phyloP scores from a whole-genome alignment of 2,329 filamentous ascomycete species.

The Hirsutella minnesotensis region DNA sequence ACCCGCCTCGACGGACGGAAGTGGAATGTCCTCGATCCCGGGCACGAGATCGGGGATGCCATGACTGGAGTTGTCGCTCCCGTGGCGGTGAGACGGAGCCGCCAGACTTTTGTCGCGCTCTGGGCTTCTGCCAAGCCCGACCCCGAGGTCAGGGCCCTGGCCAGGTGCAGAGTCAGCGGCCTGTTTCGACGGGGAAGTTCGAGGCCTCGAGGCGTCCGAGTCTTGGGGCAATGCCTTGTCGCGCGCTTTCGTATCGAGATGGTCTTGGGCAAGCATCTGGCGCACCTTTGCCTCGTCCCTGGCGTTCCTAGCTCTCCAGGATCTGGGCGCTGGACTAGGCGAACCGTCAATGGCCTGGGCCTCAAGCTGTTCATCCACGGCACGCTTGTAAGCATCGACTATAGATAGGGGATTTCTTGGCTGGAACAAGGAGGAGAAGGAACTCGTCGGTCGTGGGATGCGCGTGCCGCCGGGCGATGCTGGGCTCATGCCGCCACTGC shows the following conservation, averaged over 20 bases:
- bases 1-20: slow-evolving; percentile 20
- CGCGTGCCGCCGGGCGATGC: slow-evolving; percentile 17
- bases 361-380: slow-evolving; percentile 17
- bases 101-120: background rate
- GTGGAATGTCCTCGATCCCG: slow-evolving; percentile 24
- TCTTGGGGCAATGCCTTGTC: slow-evolving; percentile 1
- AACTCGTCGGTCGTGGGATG: slow-evolving; percentile 19
- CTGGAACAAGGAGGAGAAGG: slow-evolving; percentile 13
- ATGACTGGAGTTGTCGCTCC: slow-evolving; percentile 14
- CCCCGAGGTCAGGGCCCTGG: too few relatives aligned
- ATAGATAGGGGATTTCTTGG: slow-evolving; percentile 25
- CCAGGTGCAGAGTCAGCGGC: too few relatives aligned
- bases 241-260: slow-evolving; percentile 18
- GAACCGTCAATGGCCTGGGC: slow-evolving; percentile 27
- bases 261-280: slow-evolving; percentile 15
- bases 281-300: slow-evolving; percentile 18
- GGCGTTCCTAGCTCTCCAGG: slow-evolving; percentile 24
- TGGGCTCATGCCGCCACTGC: slow-evolving; percentile 7
- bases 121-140: background rate
- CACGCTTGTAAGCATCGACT: slow-evolving; percentile 27
- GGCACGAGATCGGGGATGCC: slow-evolving; percentile 25
- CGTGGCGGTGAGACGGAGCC: slow-evolving; percentile 3
- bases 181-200: too few relatives aligned
- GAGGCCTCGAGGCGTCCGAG: background rate
- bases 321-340: slow-evolving; percentile 38